Evolutionary conservation across 2,329 filamentous ascomycete genomes (phyloP).

Genomic region (Fusarium staphyleae): DNA sequence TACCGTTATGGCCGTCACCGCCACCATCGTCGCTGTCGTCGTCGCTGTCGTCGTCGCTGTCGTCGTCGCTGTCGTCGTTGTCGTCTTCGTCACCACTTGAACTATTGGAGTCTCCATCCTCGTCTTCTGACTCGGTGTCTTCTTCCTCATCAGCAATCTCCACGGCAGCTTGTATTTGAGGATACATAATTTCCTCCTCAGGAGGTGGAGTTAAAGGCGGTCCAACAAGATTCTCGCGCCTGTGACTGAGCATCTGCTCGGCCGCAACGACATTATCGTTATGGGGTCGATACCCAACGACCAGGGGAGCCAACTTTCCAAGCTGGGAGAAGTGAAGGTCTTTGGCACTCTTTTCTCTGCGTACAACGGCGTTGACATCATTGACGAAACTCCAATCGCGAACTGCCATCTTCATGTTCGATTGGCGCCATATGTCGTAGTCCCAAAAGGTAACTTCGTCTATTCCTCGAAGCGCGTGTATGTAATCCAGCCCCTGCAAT

Average conservation of each 20-base stretch:
- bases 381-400: constrained; percentile 43
- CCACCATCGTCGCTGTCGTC: constrained; percentile 3
- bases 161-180: constrained; percentile 9
- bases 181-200: constrained; percentile 4
- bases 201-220: constrained; percentile 7
- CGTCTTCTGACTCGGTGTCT: neutral
- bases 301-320: constrained; percentile 33
- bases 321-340: constrained; percentile 25
- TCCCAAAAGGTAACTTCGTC: constrained; percentile 52
- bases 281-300: constrained; percentile 7
- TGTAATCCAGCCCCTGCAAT: constrained; percentile 54
- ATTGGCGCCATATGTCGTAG: constrained; percentile 39
- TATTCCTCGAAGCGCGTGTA: constrained; percentile 55
- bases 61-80: neutral
- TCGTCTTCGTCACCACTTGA: neutral
- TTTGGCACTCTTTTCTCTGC: constrained; percentile 20
- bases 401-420: constrained; percentile 14
- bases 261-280: constrained; percentile 2
- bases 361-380: constrained; percentile 39
- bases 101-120: neutral
- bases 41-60: neutral
- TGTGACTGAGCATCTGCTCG: neutral
- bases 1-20: neutral
- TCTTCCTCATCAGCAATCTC: neutral
- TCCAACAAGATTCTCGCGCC: neutral